Base-by-base conservation (phyloP, 2,329 filamentous ascomycete genomes). In the Daldinia sp. region DNA sequence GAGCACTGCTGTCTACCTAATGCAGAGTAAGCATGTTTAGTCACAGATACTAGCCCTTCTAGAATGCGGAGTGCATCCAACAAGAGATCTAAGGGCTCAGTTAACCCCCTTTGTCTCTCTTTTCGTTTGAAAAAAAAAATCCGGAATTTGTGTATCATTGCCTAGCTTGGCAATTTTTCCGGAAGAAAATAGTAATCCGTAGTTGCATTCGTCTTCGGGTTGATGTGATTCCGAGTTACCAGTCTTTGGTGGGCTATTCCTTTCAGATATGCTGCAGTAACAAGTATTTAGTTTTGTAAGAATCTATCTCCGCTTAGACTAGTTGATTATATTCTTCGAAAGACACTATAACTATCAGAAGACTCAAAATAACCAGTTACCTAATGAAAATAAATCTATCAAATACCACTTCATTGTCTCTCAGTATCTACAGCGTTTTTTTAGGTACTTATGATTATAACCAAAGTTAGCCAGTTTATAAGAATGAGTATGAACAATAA, bases 21-120 rank as follows among this genome's bases (percentile, higher is more conserved):
- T 68, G 62, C 66, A 55, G 58, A 65, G 62, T 63, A 46, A 62
- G 58, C 56, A 58, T 48, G 48, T 33, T 44, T 46, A 23, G 37
- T 28, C 7, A 46, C 15, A 42, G 6, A 3, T 13, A 28, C 15
- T 33, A 13, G 12, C 12, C 50, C 39, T 69, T 67, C 67, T 64
- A 44, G 63, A 67, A 64, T 67, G 67, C 53, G 67, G 63, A 64
- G 63, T 69, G 53, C 63, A 63, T 60, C 55, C 42, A 30, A 20
- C 18, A 46, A 23, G n/a, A 54, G 67, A 63, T 59, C 56, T 64
- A 65, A 50, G 57, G 60, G 15, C 60, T 18, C 6, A 41, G 10
- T 35, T 35, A 35, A 35, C 33, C 54, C 63, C 59, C 39, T 54
- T 20, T n/a, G 20, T 39, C 15, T 18, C n/a, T 39, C 15, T 26